These are phyloP conservation scores for Mucuna pruriens DNA, from an alignment of 306 rosid species.

Conservation along the genomic window DNA sequence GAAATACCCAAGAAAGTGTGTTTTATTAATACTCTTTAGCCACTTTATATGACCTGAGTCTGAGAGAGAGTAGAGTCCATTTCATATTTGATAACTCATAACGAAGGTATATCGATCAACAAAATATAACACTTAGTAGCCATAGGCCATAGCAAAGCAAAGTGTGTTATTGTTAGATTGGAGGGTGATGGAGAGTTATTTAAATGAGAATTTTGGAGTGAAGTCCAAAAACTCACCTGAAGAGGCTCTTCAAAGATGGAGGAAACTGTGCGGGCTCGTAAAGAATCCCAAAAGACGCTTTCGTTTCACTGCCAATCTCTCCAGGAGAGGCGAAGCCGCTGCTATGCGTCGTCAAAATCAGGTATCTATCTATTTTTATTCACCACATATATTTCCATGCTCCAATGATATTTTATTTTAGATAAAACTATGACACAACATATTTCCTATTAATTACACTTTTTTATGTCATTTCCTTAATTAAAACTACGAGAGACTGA, in stretches of 20 bases:
- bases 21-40: too few relatives aligned
- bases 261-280: constrained; percentile 64
- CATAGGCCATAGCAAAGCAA: neutral
- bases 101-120: neutral
- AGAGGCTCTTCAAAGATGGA: constrained; percentile 80
- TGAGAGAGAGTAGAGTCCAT: too few relatives aligned
- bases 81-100: neutral
- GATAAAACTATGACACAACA: too few relatives aligned
- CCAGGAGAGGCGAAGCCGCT: constrained; percentile 72
- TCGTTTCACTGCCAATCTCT: constrained; percentile 89
- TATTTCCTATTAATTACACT: neutral
- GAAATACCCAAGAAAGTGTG: too few relatives aligned
- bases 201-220: constrained; percentile 71
- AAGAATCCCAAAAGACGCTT: constrained; percentile 81
- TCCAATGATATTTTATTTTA: neutral
- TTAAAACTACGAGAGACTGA: neutral
- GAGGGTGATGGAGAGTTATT: constrained; percentile 55
- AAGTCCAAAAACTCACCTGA: constrained; percentile 69
- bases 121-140: neutral
- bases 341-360: constrained; percentile 84
- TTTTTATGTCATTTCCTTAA: neutral
- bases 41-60: too few relatives aligned
- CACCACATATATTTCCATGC: neutral
- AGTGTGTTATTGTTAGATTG: neutral
- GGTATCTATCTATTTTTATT: constrained; percentile 46